A percentile compares a stretch with the other conserved stretches of the same genome.
These are phyloP conservation scores for Euphrasia confusa DNA, from an alignment of 257 asterid species.

Conservation along the genomic window DNA sequence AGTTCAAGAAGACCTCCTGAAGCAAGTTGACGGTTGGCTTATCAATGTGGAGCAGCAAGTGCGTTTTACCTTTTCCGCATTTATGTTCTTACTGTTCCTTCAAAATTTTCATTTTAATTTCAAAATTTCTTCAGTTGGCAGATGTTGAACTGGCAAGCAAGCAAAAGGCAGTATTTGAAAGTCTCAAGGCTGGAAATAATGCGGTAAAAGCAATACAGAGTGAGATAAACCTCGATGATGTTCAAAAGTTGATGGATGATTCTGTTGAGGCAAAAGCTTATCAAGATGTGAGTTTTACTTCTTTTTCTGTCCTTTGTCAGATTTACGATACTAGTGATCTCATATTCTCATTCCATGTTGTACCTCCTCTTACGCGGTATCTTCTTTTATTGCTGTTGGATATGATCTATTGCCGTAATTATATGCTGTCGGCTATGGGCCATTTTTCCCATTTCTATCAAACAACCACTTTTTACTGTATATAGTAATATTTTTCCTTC, in stretches of 20 bases:
- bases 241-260: conserved; percentile 95
- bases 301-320: conserved; percentile 10
- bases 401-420: too few relatives aligned
- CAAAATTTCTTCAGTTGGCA: conserved; percentile 58
- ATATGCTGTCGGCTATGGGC: too few relatives aligned
- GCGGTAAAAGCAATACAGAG: conserved; percentile 92
- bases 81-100: background rate
- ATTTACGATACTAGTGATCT: too few relatives aligned
- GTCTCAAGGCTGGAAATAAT: conserved; percentile 80
- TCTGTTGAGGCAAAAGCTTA: conserved; percentile 97
- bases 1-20: conserved; percentile 76
- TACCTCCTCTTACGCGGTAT: too few relatives aligned
- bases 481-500: background rate
- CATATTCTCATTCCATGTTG: too few relatives aligned
- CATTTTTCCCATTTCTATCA: too few relatives aligned
- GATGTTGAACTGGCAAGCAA: conserved; percentile 94
- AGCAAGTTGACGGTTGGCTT: conserved; percentile 88
- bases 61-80: conserved; percentile 23
- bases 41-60: conserved; percentile 95
- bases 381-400: too few relatives aligned
- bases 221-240: conserved; percentile 87
- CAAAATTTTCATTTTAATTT: background rate
- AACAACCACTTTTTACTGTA: background rate
- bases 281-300: conserved; percentile 68
- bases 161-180: conserved; percentile 95